These are phyloP conservation scores for Calonectria naviculata DNA, from an alignment of 2,329 filamentous ascomycete genomes.

Conservation along the genomic window DNA sequence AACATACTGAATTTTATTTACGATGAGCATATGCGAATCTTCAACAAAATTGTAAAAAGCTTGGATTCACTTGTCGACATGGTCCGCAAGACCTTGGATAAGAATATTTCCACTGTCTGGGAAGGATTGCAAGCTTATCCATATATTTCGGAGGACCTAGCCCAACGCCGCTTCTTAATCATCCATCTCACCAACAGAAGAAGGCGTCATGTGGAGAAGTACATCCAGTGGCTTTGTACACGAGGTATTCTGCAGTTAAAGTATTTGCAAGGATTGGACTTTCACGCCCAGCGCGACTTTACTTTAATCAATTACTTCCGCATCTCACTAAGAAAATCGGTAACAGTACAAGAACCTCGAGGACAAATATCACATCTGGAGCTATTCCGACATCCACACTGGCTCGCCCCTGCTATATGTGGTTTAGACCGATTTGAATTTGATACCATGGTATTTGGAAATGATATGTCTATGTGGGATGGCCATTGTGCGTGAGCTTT, in stretches of 20 bases:
- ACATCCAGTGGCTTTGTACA: background rate
- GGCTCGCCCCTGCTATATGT: background rate
- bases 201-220: background rate
- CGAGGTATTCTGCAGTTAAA: background rate
- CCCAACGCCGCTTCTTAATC: background rate
- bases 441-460: too few species aligned
- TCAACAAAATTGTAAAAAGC: background rate
- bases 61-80: background rate
- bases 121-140: background rate
- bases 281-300: background rate
- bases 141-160: background rate
- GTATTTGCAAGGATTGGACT: background rate
- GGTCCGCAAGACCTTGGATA: background rate
- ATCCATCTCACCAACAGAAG: background rate
- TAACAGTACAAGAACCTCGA: background rate
- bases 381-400: background rate
- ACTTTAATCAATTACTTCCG: background rate
- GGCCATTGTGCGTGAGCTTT: too few species aligned
- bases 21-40: background rate
- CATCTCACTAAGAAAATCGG: background rate
- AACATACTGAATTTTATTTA: background rate
- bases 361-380: background rate
- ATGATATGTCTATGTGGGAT: too few species aligned
- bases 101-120: background rate
- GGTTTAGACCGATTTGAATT: too few species aligned